Conservation (phyloP, 345 rosid genomes). For the Conringia planisiliqua region DNA sequence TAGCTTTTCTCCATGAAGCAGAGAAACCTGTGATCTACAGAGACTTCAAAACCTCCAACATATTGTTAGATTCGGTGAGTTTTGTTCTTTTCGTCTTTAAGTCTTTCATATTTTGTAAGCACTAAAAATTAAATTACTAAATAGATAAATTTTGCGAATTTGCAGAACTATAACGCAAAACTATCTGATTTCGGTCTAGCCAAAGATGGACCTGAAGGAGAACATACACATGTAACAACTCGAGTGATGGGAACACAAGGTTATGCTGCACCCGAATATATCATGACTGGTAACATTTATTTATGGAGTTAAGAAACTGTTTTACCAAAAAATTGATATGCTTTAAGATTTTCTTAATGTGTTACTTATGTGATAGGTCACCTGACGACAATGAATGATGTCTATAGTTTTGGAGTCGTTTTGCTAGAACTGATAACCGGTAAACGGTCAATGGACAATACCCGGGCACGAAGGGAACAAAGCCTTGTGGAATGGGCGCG, state of each 20-base stretch:
- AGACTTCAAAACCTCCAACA: constrained; percentile 78
- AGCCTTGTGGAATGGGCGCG: constrained; percentile 67
- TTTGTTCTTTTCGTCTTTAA: background rate
- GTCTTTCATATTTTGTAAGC: background rate
- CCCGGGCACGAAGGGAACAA: constrained; percentile 45
- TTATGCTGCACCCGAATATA: constrained; percentile 54
- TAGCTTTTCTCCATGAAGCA: constrained; percentile 71
- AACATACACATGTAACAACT: constrained; percentile 50
- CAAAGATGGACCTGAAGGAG: constrained; percentile 58
- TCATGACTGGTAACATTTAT: constrained; percentile 44
- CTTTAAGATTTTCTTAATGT: background rate
- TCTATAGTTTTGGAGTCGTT: constrained; percentile 76
- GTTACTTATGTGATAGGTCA: constrained; percentile 47
- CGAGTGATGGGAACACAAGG: constrained; percentile 64
- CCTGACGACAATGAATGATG: constrained; percentile 68
- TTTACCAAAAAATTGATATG: background rate
- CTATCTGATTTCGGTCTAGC: constrained; percentile 58
- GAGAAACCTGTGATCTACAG: constrained; percentile 73
- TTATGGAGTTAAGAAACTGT: background rate
- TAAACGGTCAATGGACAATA: constrained; percentile 51
- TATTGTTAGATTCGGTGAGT: constrained; percentile 65
- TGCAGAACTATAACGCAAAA: constrained; percentile 44
- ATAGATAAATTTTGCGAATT: background rate
- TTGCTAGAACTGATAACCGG: constrained; percentile 64
- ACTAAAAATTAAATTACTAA: background rate